Conservation (phyloP, 2,329 filamentous ascomycete species). For the Colletotrichum siamense region DNA sequence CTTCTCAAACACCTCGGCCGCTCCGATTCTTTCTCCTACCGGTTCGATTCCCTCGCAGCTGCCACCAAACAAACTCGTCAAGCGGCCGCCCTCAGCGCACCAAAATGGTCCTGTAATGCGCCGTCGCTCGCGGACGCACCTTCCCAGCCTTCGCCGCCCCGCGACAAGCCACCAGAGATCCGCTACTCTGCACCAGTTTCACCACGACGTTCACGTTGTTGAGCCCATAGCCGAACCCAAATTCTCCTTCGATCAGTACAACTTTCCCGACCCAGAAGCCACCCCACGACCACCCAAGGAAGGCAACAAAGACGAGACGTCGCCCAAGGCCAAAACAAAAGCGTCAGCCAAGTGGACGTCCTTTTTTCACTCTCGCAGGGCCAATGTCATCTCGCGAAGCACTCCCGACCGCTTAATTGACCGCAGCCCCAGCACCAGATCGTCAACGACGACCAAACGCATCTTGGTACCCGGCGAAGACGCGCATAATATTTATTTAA, state of each 20-base stretch:
- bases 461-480: conserved; percentile 33
- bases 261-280: not conserved
- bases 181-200: conserved; percentile 67
- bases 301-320: not conserved
- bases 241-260: conserved; percentile 22
- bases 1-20: conserved; percentile 70
- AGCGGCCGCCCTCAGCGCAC: conserved; percentile 68
- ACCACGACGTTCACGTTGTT: conserved; percentile 33
- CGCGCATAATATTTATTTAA: conserved; percentile 26
- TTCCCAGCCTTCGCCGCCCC: conserved; percentile 72
- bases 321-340: not conserved
- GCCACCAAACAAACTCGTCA: conserved; percentile 78
- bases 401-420: conserved; percentile 32
- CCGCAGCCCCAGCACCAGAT: conserved; percentile 25
- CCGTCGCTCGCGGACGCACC: conserved; percentile 62
- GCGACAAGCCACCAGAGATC: conserved; percentile 82
- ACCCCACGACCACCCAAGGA: not conserved
- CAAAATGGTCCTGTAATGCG: conserved; percentile 46
- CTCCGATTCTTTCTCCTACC: conserved; percentile 62
- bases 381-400: conserved; percentile 30
- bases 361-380: conserved; percentile 57
- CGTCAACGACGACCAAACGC: conserved; percentile 28
- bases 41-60: conserved; percentile 47
- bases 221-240: conserved; percentile 6
- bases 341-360: conserved; percentile 53